Conservation (phyloP, 2,329 filamentous ascomycete species). For the Pezicula carpinea region DNA sequence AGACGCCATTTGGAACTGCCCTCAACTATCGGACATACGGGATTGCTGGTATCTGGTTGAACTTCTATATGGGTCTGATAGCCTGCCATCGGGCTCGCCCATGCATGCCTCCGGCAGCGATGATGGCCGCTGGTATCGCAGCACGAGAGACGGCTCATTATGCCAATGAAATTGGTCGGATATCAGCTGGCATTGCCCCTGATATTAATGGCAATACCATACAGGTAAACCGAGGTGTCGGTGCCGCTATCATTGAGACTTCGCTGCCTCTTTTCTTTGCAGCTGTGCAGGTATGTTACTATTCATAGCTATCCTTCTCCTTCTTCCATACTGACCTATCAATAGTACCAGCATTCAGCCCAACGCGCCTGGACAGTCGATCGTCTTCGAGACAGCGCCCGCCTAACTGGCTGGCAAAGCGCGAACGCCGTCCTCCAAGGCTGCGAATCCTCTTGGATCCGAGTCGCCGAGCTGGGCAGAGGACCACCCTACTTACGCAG, state of each 20-base stretch:
- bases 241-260: conserved; percentile 76
- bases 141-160: conserved; percentile 66
- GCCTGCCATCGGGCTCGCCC: conserved; percentile 80
- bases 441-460: conserved; percentile 81
- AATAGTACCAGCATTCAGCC: conserved; percentile 61
- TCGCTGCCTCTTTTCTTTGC: conserved; percentile 83
- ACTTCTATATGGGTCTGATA: conserved; percentile 81
- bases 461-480: conserved; percentile 64
- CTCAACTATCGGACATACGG: conserved; percentile 80
- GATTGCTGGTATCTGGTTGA: conserved; percentile 84
- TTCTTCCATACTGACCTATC: conserved; percentile 1
- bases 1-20: conserved; percentile 77
- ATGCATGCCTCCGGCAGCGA: conserved; percentile 83
- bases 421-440: conserved; percentile 76
- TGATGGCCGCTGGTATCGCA: conserved; percentile 77
- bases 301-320: neutral
- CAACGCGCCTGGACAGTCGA: conserved; percentile 77
- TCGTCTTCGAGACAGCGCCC: conserved; percentile 69
- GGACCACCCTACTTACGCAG: conserved; percentile 68
- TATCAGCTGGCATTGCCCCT: conserved; percentile 65
- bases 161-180: conserved; percentile 73
- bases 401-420: conserved; percentile 83
- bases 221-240: conserved; percentile 71
- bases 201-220: conserved; percentile 33
- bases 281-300: conserved; percentile 58